Base-by-base conservation (phyloP, 73 alveolate genomes). In the Effrenium voratum region DNA sequence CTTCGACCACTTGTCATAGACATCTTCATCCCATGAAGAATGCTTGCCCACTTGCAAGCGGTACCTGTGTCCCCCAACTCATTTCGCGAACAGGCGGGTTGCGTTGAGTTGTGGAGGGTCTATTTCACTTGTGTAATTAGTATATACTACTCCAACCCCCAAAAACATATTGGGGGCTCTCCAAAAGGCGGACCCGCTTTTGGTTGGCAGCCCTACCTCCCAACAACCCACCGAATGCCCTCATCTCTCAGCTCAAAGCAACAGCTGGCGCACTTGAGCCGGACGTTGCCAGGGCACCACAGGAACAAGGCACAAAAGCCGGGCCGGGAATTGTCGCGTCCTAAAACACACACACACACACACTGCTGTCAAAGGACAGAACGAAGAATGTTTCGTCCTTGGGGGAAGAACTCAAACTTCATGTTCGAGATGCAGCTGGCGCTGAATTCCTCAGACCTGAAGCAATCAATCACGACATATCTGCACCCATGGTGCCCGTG, bases 251-350 rank as follows among this genome's bases (percentile, higher is more conserved):
- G 22, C 12, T 22, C 22, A 15, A 55, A 55, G 22, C 30, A 55
- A 12, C 13, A 19, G n/a, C 72, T 13, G 59, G 95, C 95, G 95
- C 95, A 87, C 95, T 87, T 87, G 85, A 87, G 76, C n/a, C 59
- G 79, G 72, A 87, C 72, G 47, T 87, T 43, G 85, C 95, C 95
- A 10, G 95, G 95, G 26, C 84, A 76, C 95, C 95, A 87, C 19
- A 87, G 95, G 44, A 87, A 87, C 32, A 87, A 72, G 70, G 95
- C 84, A 38, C 95, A 87, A n/a, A 87, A 87, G 85, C 95, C 95
- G 40, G 57, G 15, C 84, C 43, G 85, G n/a, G 95, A 87, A 30
- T 45, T 63, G 52, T 87, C 95, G 28, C 95, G 95, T 32, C 95
- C 95, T 87, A 36, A 16, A 28, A 76, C n/a, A 44, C 49, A 43